Evolutionary conservation across 306 rosid species (phyloP).

Genomic region (Vigna angularis): DNA sequence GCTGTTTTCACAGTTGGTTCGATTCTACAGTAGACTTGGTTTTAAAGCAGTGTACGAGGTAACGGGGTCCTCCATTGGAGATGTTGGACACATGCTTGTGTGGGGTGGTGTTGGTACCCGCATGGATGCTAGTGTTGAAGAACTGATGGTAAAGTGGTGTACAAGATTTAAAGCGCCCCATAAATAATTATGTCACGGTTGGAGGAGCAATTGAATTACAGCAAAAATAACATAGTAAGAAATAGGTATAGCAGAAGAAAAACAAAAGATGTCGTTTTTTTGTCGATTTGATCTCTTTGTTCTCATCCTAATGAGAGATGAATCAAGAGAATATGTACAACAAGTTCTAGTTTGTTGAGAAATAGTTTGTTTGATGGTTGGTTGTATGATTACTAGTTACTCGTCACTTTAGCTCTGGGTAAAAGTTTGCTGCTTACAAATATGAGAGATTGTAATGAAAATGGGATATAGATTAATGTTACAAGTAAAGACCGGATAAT

Average conservation of each 20-base stretch:
- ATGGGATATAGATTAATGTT: not conserved
- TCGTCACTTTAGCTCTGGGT: not conserved
- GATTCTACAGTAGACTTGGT: constrained; percentile 86
- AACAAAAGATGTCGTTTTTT: not conserved
- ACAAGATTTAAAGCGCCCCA: constrained; percentile 59
- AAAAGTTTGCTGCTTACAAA: not conserved
- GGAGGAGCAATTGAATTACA: not conserved
- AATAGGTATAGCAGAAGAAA: not conserved
- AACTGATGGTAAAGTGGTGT: constrained; percentile 81
- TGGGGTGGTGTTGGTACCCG: constrained; percentile 95
- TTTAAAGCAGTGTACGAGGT: constrained; percentile 76
- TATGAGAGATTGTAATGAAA: not conserved
- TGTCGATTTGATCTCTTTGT: not conserved
- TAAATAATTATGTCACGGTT: constrained; percentile 13
- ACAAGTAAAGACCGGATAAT: not conserved
- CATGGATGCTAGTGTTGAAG: constrained; percentile 79
- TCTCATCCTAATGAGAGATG: not conserved
- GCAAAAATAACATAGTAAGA: not conserved
- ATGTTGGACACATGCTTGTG: constrained; percentile 69
- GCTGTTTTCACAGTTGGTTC: constrained; percentile 57
- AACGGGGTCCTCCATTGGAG: constrained; percentile 68
- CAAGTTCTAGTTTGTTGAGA: not conserved
- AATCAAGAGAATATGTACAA: not conserved
- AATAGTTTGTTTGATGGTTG: not conserved
- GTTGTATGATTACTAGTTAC: not conserved